Base-by-base conservation (phyloP, 2,329 filamentous ascomycete species). In the Phyllosticta ampelicida region DNA sequence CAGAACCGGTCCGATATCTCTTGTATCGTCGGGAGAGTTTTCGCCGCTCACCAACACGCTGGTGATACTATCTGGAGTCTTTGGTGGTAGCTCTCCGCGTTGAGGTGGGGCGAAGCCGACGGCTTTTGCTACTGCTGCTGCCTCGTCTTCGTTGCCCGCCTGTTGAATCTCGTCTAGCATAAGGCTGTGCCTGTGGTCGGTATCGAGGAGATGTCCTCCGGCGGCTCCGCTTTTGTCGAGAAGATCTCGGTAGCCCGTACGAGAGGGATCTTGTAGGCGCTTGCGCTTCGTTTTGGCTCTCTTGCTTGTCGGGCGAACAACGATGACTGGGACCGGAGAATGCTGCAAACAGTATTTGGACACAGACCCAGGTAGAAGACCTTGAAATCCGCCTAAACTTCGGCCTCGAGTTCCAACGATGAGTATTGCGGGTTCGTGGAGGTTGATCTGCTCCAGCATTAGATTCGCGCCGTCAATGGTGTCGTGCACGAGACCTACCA, bases 281-380 rank as follows among this genome's bases (percentile, higher is more conserved):
- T 96, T 96, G 60, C 82, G 80, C 73, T 94, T 95, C 75, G 95
- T 95, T 74, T 94, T 94, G 68, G 89, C 83, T 19, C 91, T 86
- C 74, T 95, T 95, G 61, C 88, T 87, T 29, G 86, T 87, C 36
- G 91, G 90, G 3, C 91, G 83, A 9, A 96, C 91, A 29, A 96
- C 91, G 28, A 96, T 91, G 8, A 96, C 91, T 0, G 91, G 91
- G 1, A 96, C 89, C 0, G 91, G 90, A 1, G 89, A 95, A 70
- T 95, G 91, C 69, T 96, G 91, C 11, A 96, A 79, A 67, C 91
- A 96, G 73, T 96, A 96, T 69, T 96, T 96, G 23, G 89, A 95
- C 51, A 96, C 91, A 0, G 88, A 94, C 62, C 90, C 94, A 53
- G 89, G 89, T 49, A 96, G 81, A 28, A 96, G 77, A 53, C 89